Base-by-base conservation (phyloP, 257 asterid species). In the Sherardia arvensis region DNA sequence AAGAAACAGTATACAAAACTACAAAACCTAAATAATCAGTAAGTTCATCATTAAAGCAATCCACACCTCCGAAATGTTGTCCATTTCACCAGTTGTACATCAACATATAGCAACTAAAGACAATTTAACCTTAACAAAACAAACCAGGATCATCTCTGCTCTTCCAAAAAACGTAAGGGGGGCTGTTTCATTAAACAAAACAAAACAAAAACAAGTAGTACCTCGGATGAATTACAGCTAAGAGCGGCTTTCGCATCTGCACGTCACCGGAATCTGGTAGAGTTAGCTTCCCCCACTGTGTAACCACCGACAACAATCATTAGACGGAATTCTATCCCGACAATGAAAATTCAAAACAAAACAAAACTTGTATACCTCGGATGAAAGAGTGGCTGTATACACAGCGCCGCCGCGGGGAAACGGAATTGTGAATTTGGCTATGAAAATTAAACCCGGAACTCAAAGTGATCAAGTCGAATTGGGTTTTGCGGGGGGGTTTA, bases 401-500 rank as follows among this genome's bases (percentile, higher is more conserved):
- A 57, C n/a, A 57, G 62, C 40, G 33, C 45, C 22, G 62, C 22
- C 26, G 2, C 40, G 45, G 11, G 15, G n/a, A n/a, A 28, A 28
- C 10, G 8, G 18, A 4, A 57, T 17, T 28, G 23, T 14, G 7
- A 58, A 28, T 28, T 29, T 11, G 15, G 36, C 34, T 26, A 12
- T 2, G 15, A 4, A 11, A 18, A 4, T 18, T 48, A 8, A 7
- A 27, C 5, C 15, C 5, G 59, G 15, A 54, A 3, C 10, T 27
- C 21, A 55, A 12, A 26, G 21, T 56, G 61, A 28, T 56, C 0
- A 56, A 23, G 32, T 56, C 20, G 23, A 38, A 22, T 28, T 7
- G 15, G 62, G 62, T 40, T 57, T 17, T 34, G 63, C 28, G 40
- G 17, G 62, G 62, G 23, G n/a, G n/a, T n/a, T n/a, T n/a, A n/a